phyloP scores from a whole-genome alignment of 768 basidiomycete species.

The Leccinum incarnatum region DNA sequence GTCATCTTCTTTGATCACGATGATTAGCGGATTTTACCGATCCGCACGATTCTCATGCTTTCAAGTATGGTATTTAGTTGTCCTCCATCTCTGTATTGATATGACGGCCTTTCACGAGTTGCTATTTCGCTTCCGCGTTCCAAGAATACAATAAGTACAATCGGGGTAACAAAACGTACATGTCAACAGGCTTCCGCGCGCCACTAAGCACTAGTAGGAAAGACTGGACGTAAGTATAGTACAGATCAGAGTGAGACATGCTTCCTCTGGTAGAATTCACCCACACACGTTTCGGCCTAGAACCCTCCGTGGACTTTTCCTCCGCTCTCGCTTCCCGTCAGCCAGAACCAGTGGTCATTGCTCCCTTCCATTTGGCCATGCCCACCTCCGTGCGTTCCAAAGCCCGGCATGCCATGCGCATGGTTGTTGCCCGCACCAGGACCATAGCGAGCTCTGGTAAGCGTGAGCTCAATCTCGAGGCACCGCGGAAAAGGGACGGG shows the following conservation, averaged over 20 bases:
- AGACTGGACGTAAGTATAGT: not conserved
- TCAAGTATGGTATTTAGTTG: not conserved
- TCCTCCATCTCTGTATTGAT: not conserved
- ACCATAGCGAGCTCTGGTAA: constrained; percentile 8
- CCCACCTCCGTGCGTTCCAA: constrained; percentile 20
- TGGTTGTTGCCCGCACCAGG: constrained; percentile 15
- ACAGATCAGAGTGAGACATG: not conserved
- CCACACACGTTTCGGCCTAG: not conserved
- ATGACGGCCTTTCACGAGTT: not conserved
- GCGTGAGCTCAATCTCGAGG: constrained; percentile 12
- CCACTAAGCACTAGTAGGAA: not conserved
- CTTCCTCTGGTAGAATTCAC: not conserved
- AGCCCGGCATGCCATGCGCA: constrained; percentile 11
- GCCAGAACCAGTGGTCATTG: constrained; percentile 27
- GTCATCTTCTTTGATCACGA: not conserved
- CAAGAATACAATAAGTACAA: not conserved
- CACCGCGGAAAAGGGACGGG: constrained; percentile 8
- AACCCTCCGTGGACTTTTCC: not conserved
- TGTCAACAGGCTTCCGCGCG: not conserved
- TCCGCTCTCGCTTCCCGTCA: constrained; percentile 12
- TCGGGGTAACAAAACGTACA: not conserved
- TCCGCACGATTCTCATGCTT: not conserved
- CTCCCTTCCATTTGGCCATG: constrained; percentile 15
- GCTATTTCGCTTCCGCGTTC: not conserved
- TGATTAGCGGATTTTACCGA: not conserved